Evolutionary conservation across 2,329 filamentous ascomycete species (phyloP), one percentile per base, ranked within the genome.

Genomic region (Colletotrichum sp.): DNA sequence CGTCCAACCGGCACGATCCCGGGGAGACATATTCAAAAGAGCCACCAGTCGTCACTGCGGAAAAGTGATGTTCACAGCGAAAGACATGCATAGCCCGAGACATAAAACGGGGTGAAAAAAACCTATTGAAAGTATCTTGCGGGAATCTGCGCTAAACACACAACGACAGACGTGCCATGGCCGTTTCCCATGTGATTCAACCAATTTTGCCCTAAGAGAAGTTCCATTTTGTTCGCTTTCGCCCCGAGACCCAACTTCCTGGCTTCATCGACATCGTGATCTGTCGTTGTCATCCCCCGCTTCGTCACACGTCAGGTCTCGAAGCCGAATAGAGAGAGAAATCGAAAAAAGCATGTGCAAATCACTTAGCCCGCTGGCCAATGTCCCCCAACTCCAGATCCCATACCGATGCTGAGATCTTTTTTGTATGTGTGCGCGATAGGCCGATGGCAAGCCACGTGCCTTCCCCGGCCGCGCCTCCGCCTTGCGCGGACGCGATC

Each of bases 321-420:
- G 71, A 36, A 34, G 65, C 65, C 32, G 30, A 68, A 60, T 30
- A 38, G 52, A 48, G 38, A 60, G 38, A 52, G 43, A 52, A 52
- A 52, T 43, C 58, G 58, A 69, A 65, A 61, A 72, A 76, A 74
- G 64, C 74, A 76, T 64, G 70, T 76, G 70, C 70, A 76, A 76
- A 76, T 73, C 73, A 75, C 60, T 75, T 71, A 66, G 74, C 74
- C 74, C 65, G 70, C 74, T 74, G 74, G 74, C 70, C 74, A 74
- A 74, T 76, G 64, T 72, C 43, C 70, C 70, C 74, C 74, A 76
- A 76, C 74, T 76, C 74, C 74, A 76, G 74, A 76, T 64, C 74
- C 65, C 64, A 67, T 68, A 55, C 65, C 60, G 58, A 60, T 65
- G 70, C 65, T 61, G 71, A 69, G 70, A 64, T 69, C 74, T 48